Percentiles rank a stretch among this genome's conserved stretches.
These are phyloP conservation scores for Lojkania enalia DNA, from an alignment of 2,329 filamentous ascomycete genomes.

Conservation along the genomic window DNA sequence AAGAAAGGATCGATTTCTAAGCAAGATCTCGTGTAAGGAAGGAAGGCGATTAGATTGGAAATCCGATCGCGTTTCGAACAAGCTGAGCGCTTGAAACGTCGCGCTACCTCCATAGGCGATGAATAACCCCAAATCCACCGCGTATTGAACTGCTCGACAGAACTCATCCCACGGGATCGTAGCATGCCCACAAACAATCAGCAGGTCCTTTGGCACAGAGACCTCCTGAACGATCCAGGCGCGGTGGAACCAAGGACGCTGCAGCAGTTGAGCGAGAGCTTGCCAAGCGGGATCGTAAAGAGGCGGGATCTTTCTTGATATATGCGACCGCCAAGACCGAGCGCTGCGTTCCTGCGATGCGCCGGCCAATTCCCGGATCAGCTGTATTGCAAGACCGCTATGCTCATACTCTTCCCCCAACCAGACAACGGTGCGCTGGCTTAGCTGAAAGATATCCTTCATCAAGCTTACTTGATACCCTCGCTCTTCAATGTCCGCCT, in stretches of 20 bases:
- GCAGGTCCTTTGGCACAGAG: constrained; percentile 6
- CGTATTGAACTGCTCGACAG: constrained; percentile 11
- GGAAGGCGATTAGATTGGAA: constrained; percentile 6
- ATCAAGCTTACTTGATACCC: constrained; percentile 20
- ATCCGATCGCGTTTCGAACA: constrained; percentile 10
- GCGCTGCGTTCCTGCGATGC: background rate
- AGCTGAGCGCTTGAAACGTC: constrained; percentile 12
- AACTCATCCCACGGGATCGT: constrained; percentile 14
- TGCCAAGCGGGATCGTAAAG: constrained; percentile 11
- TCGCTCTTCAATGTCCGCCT: constrained; percentile 16
- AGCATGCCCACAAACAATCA: constrained; percentile 10
- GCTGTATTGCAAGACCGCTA: constrained; percentile 8
- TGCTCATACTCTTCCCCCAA: constrained; percentile 20
- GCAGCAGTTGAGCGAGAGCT: constrained; percentile 13
- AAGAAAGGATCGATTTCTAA: constrained; percentile 12
- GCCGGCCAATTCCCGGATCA: constrained; percentile 8
- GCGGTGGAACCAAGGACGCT: constrained; percentile 17
- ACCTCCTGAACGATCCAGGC: constrained; percentile 24
- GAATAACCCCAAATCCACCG: constrained; percentile 15
- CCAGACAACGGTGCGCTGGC: constrained; percentile 29
- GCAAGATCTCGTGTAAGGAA: constrained; percentile 9
- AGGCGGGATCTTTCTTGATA: constrained; percentile 7
- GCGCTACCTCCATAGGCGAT: constrained; percentile 14
- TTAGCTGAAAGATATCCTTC: constrained; percentile 30
- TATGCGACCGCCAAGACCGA: background rate